Percentiles rank a stretch among this genome's conserved stretches.
These are phyloP conservation scores for Podaxis mareebaensis DNA, from an alignment of 768 basidiomycete genomes.

Conservation along the genomic window DNA sequence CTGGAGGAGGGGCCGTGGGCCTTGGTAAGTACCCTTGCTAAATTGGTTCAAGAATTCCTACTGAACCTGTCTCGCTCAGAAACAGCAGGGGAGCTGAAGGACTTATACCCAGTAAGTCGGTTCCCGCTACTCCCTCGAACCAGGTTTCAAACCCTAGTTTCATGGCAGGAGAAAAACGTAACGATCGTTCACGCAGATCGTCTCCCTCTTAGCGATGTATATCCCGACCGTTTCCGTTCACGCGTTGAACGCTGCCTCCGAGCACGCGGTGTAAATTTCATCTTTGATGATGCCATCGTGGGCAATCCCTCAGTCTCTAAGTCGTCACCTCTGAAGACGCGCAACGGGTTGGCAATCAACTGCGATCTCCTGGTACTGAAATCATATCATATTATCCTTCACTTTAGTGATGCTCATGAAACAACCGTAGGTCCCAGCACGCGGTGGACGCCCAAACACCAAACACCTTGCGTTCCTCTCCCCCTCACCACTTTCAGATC, in stretches of 20 bases:
- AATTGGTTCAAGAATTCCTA: slow-evolving; percentile 15
- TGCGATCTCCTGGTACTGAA: slow-evolving; percentile 27
- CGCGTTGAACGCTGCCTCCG: slow-evolving; percentile 39
- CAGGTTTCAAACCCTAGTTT: not conserved
- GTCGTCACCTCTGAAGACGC: slow-evolving; percentile 21
- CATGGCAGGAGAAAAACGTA: slow-evolving; percentile 39
- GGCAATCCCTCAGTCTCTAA: slow-evolving; percentile 13
- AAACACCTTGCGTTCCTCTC: slow-evolving; percentile 38
- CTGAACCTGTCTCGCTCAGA: slow-evolving; percentile 16
- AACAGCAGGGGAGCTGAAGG: slow-evolving; percentile 27
- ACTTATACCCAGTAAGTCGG: slow-evolving; percentile 25
- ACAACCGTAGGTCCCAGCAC: slow-evolving; percentile 28
- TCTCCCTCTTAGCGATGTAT: slow-evolving; percentile 50
- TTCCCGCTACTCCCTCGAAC: not conserved
- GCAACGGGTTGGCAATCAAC: slow-evolving; percentile 27
- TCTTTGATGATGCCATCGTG: slow-evolving; percentile 53
- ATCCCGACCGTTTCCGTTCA: slow-evolving; percentile 50
- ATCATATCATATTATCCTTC: not conserved
- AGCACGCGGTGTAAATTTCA: slow-evolving; percentile 44
- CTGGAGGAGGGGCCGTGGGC: slow-evolving; percentile 30
- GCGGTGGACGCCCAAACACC: slow-evolving; percentile 46
- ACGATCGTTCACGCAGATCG: slow-evolving; percentile 55
- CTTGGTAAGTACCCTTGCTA: slow-evolving; percentile 21
- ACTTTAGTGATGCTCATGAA: not conserved
- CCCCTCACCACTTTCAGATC: slow-evolving; percentile 29